A percentile compares a stretch with the other conserved stretches of the same genome.
Evolutionary conservation across 2,329 filamentous ascomycete genomes (phyloP).

Genomic region (Fusarium proliferatum): DNA sequence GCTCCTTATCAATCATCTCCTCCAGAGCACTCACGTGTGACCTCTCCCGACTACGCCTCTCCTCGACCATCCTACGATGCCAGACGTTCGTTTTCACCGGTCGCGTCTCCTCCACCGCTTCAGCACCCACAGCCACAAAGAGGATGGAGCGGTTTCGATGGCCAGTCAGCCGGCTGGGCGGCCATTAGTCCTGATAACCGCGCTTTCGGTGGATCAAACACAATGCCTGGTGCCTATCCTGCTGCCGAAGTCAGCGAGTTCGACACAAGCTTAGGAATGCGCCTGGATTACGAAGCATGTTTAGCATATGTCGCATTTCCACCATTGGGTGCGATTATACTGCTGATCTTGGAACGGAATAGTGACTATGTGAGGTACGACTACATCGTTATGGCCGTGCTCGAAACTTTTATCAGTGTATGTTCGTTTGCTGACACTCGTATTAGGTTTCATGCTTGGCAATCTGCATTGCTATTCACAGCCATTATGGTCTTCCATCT

Average conservation of each 20-base stretch:
- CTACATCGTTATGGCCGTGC: neutral
- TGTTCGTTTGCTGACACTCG: slow-evolving; percentile 13
- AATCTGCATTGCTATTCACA: slow-evolving; percentile 85
- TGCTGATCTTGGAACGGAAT: slow-evolving; percentile 90
- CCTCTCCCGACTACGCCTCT: slow-evolving; percentile 72
- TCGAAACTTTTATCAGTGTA: neutral
- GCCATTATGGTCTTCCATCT: slow-evolving; percentile 81
- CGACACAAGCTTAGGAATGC: slow-evolving; percentile 87
- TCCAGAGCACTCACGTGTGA: slow-evolving; percentile 83
- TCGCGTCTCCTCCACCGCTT: slow-evolving; percentile 55
- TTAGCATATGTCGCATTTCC: slow-evolving; percentile 88
- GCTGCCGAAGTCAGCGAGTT: slow-evolving; percentile 77
- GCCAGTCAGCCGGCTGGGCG: slow-evolving; percentile 49
- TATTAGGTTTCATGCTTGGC: slow-evolving; percentile 94
- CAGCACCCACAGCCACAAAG: slow-evolving; percentile 67
- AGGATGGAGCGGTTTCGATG: slow-evolving; percentile 59
- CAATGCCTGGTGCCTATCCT: slow-evolving; percentile 54
- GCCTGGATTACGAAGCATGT: slow-evolving; percentile 90
- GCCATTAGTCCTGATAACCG: slow-evolving; percentile 35
- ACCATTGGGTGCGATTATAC: slow-evolving; percentile 83
- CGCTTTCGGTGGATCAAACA: slow-evolving; percentile 37
- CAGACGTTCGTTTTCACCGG: slow-evolving; percentile 65
- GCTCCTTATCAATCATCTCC: slow-evolving; percentile 95
- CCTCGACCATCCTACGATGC: slow-evolving; percentile 67
- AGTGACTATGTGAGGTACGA: slow-evolving; percentile 93